Conservation (phyloP, 495 filamentous ascomycete genomes). For the Xylaria telfairii region DNA sequence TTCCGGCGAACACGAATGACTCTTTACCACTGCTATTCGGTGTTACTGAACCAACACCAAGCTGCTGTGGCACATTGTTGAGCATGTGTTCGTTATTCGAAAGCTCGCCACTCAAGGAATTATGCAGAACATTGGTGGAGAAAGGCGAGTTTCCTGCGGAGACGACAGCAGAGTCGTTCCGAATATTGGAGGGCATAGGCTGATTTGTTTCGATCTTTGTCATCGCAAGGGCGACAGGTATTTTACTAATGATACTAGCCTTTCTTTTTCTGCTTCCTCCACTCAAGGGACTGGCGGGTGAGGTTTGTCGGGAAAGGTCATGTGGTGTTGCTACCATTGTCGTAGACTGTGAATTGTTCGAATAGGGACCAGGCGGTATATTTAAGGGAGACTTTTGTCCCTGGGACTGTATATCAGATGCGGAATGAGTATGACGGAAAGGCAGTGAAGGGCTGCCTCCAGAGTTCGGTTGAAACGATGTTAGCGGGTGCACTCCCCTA, state of each 20-base stretch:
- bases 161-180: conserved; percentile 42
- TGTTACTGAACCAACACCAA: conserved; percentile 66
- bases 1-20: conserved; percentile 57
- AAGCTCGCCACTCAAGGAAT: conserved; percentile 49
- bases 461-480: conserved; percentile 14
- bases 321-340: conserved; percentile 63
- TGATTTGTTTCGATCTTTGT: conserved; percentile 70
- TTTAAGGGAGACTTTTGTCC: conserved; percentile 29
- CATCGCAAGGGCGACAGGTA: conserved; percentile 79
- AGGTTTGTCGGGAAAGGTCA: conserved; percentile 73
- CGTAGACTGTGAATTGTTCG: conserved; percentile 45
- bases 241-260: conserved; percentile 66
- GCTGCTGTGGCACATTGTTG: conserved; percentile 49
- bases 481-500: background rate
- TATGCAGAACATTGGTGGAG: conserved; percentile 42
- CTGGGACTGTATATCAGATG: conserved; percentile 31
- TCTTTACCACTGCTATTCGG: conserved; percentile 59
- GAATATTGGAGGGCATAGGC: conserved; percentile 37
- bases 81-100: conserved; percentile 35
- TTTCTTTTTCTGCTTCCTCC: conserved; percentile 76
- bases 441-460: conserved; percentile 11
- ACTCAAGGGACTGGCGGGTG: conserved; percentile 64
- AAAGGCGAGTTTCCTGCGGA: conserved; percentile 52
- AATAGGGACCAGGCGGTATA: conserved; percentile 20
- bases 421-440: conserved; percentile 22